Evolutionary conservation across 2,329 filamentous ascomycete genomes (phyloP), one percentile per base, ranked within the genome.

Genomic region (Trichoderma asperellum): DNA sequence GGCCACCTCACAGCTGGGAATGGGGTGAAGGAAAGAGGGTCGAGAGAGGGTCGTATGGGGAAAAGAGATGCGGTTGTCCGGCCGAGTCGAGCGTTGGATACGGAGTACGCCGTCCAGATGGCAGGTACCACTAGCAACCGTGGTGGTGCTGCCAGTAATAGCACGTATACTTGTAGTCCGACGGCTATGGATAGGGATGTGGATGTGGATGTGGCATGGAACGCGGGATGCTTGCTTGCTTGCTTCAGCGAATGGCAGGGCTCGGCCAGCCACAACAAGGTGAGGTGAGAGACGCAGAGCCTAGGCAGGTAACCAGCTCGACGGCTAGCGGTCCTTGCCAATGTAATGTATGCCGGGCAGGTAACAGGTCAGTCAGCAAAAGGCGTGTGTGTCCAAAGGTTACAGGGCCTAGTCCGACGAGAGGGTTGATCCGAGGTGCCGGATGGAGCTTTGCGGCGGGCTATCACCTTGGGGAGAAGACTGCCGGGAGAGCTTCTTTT

Each of bases 1-100:
- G 57, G 56, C 62, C 56, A 70, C 68, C 68, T 64, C 60, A 69
- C 67, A 68, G 61, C 60, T 55, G 62, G 68, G 37, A 49, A 59
- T 57, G 55, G 63, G 55, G 55, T 34, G 29, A 52, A 37, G 37
- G 40, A 59, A 52, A 59, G 53, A 68, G 63, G 55, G 55, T 49
- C 53, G 53, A 58, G 32, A 55, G 67, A 63, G 40, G 64, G 64
- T 66, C 63, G 63, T 56, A 66, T 66, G 63, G 63, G 63, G 63
- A 49, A 52, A 56, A 18, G 47, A 52, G 63, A 67, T 67, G 53
- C 63, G 53, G 63, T 35, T 40, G 35, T 57, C 53, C 53, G 47
- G 55, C 63, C 55, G 47, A 40, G 63, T 57, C 29, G 63, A 56
- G 34, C 24, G 24, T 57, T 47, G 49, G 37, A 53, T 43, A 58